A percentile compares a stretch with the other conserved stretches of the same genome.
Evolutionary conservation across 2,329 filamentous ascomycete genomes (phyloP).

Genomic region (Periglandula ipomoeae): DNA sequence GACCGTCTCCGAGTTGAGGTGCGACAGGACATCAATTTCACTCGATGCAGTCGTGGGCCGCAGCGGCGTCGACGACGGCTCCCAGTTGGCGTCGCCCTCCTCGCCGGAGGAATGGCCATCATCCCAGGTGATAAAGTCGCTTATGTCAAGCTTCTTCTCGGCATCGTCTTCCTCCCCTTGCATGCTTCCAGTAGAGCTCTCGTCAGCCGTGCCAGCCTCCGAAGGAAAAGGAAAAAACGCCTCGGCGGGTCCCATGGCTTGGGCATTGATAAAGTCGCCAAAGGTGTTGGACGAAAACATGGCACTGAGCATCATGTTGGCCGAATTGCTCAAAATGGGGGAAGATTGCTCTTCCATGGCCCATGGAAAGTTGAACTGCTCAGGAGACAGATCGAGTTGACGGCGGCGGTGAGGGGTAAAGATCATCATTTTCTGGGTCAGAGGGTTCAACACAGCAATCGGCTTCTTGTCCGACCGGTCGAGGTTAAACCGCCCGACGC

Average conservation of each 20-base stretch:
- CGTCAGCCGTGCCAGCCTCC: constrained; percentile 46
- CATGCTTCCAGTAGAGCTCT: constrained; percentile 30
- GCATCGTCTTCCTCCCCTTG: constrained; percentile 53
- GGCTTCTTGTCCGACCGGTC: constrained; percentile 47
- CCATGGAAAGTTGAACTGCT: constrained; percentile 43
- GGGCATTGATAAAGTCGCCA: constrained; percentile 49
- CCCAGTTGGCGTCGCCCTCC: constrained; percentile 41
- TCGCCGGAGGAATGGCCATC: constrained; percentile 51
- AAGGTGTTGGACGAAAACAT: constrained; percentile 51
- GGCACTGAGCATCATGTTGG: constrained; percentile 71
- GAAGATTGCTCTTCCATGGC: constrained; percentile 32
- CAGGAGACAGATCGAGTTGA: constrained; percentile 43
- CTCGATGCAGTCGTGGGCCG: constrained; percentile 39
- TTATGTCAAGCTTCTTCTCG: constrained; percentile 54
- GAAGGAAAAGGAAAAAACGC: constrained; percentile 64
- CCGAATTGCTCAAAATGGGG: constrained; percentile 57
- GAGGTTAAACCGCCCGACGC: constrained; percentile 44
- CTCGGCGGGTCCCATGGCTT: constrained; percentile 64
- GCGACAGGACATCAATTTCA: constrained; percentile 43
- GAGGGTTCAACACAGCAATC: constrained; percentile 48
- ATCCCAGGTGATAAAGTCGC: constrained; percentile 65
- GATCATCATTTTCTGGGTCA: constrained; percentile 53
- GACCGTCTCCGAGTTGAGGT: constrained; percentile 57
- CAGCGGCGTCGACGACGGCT: constrained; percentile 42
- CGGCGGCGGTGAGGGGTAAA: constrained; percentile 45